phyloP scores from a whole-genome alignment of 2,329 filamentous ascomycete genomes.

The Aspergillus puulaauensis region DNA sequence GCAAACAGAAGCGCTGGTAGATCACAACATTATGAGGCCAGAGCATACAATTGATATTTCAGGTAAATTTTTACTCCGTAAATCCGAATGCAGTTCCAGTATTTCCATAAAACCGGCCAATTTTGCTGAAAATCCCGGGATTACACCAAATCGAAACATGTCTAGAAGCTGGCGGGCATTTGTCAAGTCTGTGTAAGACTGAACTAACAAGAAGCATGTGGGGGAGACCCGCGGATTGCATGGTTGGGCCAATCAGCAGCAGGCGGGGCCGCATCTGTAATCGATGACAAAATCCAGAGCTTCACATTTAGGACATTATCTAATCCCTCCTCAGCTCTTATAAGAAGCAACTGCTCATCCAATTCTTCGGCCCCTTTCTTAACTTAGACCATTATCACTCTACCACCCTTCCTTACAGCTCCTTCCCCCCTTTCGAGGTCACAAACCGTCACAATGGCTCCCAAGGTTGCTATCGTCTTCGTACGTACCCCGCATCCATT shows the following conservation, averaged over 20 bases:
- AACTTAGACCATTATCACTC: background rate
- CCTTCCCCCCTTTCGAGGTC: background rate
- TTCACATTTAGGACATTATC: background rate
- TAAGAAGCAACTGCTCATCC: background rate
- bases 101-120: too few species aligned
- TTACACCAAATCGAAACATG: too few species aligned
- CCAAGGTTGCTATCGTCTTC: conserved; percentile 88
- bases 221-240: background rate
- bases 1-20: background rate
- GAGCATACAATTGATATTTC: too few species aligned
- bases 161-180: conserved; percentile 15
- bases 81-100: background rate
- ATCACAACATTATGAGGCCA: background rate
- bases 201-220: conserved; percentile 17
- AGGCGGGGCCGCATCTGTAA: conserved; percentile 19
- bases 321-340: background rate
- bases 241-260: conserved; percentile 5
- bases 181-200: conserved; percentile 38
- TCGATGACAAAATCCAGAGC: conserved; percentile 24
- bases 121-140: too few species aligned
- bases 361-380: background rate
- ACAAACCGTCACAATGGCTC: conserved; percentile 65
- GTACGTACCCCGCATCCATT: conserved; percentile 50
- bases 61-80: background rate
- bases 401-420: background rate